These are phyloP conservation scores for Yarrowia hollandica DNA, from an alignment of 805 yeast genomes.

Conservation along the genomic window DNA sequence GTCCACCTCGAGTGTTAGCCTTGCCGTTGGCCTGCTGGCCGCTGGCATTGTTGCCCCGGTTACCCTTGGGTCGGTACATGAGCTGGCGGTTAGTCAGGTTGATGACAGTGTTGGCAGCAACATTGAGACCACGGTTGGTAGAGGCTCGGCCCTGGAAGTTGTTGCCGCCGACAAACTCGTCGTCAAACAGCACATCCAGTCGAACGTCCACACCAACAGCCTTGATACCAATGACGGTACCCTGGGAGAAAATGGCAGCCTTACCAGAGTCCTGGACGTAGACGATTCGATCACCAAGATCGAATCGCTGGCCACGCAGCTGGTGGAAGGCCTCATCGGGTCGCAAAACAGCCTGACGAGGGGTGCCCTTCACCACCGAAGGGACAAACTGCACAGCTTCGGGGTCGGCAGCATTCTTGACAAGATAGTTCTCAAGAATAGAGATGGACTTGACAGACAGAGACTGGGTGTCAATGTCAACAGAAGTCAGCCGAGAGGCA, in stretches of 20 bases:
- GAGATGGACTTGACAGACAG: conserved; percentile 64
- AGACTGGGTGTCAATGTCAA: conserved; percentile 75
- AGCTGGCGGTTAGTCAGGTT: conserved; percentile 75
- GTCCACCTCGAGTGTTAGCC: neutral
- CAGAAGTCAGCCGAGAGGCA: conserved; percentile 51
- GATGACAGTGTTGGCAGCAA: conserved; percentile 78
- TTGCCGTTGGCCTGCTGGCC: conserved; percentile 12
- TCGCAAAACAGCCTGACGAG: conserved; percentile 76
- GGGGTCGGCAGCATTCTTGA: conserved; percentile 46
- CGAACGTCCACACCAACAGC: conserved; percentile 55
- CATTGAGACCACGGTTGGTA: conserved; percentile 78
- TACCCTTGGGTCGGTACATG: conserved; percentile 61
- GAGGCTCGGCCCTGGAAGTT: conserved; percentile 73
- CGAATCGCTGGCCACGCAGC: conserved; percentile 72
- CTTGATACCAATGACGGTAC: conserved; percentile 79
- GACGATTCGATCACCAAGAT: conserved; percentile 85
- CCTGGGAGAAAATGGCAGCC: conserved; percentile 82
- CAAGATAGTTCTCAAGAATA: conserved; percentile 63
- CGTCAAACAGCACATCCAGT: conserved; percentile 80
- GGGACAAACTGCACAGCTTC: conserved; percentile 49
- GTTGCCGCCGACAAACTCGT: conserved; percentile 78
- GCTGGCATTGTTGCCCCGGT: neutral
- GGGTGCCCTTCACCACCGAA: conserved; percentile 74
- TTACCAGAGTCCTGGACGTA: conserved; percentile 85
- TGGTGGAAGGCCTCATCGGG: conserved; percentile 71